Percentiles rank a stretch among this genome's conserved stretches.
Conservation (phyloP, 306 rosid genomes). For the Lupinus albus region DNA sequence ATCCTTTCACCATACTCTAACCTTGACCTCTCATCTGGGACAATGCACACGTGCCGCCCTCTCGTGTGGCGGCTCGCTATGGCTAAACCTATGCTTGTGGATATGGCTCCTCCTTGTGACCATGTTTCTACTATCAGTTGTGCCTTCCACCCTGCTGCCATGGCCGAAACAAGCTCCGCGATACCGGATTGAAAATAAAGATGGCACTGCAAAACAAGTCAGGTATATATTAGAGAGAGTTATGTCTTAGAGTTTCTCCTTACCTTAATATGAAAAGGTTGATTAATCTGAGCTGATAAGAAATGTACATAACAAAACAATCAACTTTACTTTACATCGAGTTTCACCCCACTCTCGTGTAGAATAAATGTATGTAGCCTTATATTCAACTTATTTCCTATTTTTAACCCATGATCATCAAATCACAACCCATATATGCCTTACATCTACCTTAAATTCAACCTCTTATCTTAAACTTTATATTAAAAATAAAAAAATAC, state of each 20-base stretch:
- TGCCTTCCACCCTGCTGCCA: conserved; percentile 98
- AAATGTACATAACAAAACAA: too few relatives aligned
- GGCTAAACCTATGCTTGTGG: conserved; percentile 70
- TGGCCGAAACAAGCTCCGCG: conserved; percentile 82
- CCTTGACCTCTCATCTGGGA: conserved; percentile 66
- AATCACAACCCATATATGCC: too few relatives aligned
- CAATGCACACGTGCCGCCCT: conserved; percentile 82
- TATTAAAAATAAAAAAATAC: too few relatives aligned
- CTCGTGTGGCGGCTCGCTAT: conserved; percentile 70
- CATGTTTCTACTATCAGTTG: conserved; percentile 79
- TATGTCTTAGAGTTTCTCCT: not conserved
- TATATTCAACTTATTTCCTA: too few relatives aligned
- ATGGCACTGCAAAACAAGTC: conserved; percentile 53
- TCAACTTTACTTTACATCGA: too few relatives aligned
- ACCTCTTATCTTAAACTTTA: not conserved
- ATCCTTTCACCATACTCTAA: conserved; percentile 50
- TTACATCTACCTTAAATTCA: too few relatives aligned
- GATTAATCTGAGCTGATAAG: too few relatives aligned
- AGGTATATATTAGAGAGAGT: not conserved
- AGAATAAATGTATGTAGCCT: too few relatives aligned
- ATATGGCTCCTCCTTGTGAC: conserved; percentile 67
- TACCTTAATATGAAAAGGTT: too few relatives aligned
- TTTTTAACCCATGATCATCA: too few relatives aligned
- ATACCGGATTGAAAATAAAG: conserved; percentile 62
- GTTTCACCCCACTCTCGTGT: too few relatives aligned